Evolutionary conservation across 768 basidiomycete species (phyloP), one percentile per base, ranked within the genome.

Genomic region (Suillus occidentalis): DNA sequence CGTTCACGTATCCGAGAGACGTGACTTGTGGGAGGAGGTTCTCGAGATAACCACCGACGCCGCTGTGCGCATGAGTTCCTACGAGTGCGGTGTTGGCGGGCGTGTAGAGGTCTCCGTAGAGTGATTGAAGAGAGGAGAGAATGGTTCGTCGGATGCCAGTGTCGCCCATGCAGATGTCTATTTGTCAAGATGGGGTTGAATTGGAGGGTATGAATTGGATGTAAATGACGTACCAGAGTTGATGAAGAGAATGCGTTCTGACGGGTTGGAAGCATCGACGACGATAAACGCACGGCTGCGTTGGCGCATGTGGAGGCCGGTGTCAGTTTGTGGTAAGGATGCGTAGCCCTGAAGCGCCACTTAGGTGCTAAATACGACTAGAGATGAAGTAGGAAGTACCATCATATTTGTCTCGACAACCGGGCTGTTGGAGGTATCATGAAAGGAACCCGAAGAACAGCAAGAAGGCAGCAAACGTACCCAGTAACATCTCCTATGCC

Each of bases 321-420:
- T 88, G 71, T 88, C 89, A 2, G 84, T 87, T 73, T 94, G 91
- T 1, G 79, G 71, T 9, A 87, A 70, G 2, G 77, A 81, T 4
- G 89, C 90, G 73, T 91, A 92, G 9, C 91, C 90, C 87, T 89
- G 63, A 39, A 60, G 65, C 36, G 59, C 47, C 18, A 3, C 16
- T 28, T 22, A 22, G 3, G 66, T 63, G 42, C 7, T 61, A 52
- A 45, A 14, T 37, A 31, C 18, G 22, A 52, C 40, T 40, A n/a
- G 52, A 45, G 37, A 55, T 52, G 42, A 60, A 55, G 31, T 40
- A 37, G 34, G 39, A 66, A 76, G 56, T 73, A 86, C 89, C 89
- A 91, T 90, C 87, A 92, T 89, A 67, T 91, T 91, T 20, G 91
- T 92, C 79, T 93, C 90, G 7, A 92, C 90, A 20, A 91, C 85